phyloP scores from a whole-genome alignment of 2,329 filamentous ascomycete species.

The Aspergillus alliaceus region DNA sequence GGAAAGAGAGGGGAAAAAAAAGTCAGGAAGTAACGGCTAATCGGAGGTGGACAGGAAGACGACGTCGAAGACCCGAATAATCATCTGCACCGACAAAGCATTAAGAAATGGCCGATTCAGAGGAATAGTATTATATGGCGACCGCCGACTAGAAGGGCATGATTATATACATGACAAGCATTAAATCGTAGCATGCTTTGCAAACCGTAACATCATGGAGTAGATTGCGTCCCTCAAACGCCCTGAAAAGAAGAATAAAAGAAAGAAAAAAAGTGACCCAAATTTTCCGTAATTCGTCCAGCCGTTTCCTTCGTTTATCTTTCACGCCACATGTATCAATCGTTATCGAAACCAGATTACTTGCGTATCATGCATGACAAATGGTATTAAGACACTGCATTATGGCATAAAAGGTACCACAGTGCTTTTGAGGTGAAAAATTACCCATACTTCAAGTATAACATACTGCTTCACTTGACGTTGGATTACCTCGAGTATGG shows the following conservation, averaged over 20 bases:
- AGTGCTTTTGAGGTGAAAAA: not conserved
- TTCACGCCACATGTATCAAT: conserved; percentile 13
- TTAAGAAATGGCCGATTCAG: not conserved
- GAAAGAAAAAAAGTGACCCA: not conserved
- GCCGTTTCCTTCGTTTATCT: conserved; percentile 9
- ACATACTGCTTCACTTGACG: not conserved
- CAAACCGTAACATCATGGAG: not conserved
- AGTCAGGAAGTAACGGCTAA: not conserved
- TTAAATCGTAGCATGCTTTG: not conserved
- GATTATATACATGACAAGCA: conserved; percentile 1
- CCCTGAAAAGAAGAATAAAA: not conserved
- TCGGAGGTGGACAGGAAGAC: not conserved
- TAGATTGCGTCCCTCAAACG: not conserved
- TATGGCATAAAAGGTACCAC: not conserved
- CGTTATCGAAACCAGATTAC: conserved; percentile 13
- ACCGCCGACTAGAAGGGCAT: not conserved
- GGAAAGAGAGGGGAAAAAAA: not conserved
- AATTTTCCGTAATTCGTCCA: not conserved
- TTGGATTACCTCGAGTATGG: conserved; percentile 72
- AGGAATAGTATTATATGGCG: not conserved
- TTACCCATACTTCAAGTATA: not conserved
- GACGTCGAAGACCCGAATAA: not conserved
- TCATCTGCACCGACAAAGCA: not conserved
- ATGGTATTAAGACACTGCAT: not conserved
- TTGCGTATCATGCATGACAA: not conserved